Conservation (phyloP, 306 rosid species). For the Dalbergia cochinchinensis region DNA sequence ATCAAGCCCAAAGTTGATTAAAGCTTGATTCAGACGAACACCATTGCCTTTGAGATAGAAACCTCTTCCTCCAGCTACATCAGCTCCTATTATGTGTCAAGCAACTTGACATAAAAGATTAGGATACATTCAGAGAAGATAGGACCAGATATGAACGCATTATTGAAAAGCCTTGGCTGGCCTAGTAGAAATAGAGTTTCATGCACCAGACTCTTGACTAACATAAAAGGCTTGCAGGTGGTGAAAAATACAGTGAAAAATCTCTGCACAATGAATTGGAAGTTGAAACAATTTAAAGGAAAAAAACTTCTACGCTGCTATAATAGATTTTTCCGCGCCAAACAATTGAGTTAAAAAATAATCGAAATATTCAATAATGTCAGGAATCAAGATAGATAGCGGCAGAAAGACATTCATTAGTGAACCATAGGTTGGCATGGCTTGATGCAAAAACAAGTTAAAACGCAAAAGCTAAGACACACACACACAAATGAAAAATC, state of each 20-base stretch:
- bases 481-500: slow-evolving; percentile 15
- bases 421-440: not conserved
- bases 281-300: not conserved
- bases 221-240: not conserved
- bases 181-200: not conserved
- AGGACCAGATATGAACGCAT: not conserved
- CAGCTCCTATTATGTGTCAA: slow-evolving; percentile 73
- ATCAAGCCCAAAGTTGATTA: slow-evolving; percentile 85
- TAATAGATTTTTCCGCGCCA: not conserved
- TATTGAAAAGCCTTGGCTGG: slow-evolving; percentile 4
- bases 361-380: not conserved
- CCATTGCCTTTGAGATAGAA: slow-evolving; percentile 93
- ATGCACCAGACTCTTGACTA: slow-evolving; percentile 4
- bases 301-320: not conserved
- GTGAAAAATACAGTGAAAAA: slow-evolving; percentile 9
- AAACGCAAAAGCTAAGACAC: slow-evolving; percentile 9
- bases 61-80: slow-evolving; percentile 97
- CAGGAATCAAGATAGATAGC: not conserved
- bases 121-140: slow-evolving; percentile 23
- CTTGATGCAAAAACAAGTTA: not conserved
- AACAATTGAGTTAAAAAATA: not conserved
- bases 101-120: slow-evolving; percentile 25
- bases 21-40: slow-evolving; percentile 93
- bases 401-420: slow-evolving; percentile 2
- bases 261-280: not conserved